phyloP scores from a whole-genome alignment of 371 early-diverging fungal species.

The Zopfochytrium polystomum region DNA sequence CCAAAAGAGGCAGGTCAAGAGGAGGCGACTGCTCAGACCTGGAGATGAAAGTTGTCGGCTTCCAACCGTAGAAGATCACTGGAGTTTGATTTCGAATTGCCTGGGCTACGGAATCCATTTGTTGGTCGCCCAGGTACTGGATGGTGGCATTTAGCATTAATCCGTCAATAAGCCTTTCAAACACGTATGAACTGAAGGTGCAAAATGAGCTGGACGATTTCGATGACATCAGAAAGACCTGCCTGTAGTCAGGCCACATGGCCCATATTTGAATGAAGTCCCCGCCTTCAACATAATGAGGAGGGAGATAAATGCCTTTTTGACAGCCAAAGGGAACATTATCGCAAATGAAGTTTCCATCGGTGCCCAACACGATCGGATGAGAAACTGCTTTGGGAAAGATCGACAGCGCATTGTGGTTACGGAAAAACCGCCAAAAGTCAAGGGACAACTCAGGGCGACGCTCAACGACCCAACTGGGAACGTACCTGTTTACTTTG shows the following conservation, averaged over 20 bases:
- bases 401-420: neutral
- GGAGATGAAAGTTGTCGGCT: conserved; percentile 12
- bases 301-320: neutral
- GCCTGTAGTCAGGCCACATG: neutral
- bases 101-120: neutral
- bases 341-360: neutral
- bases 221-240: neutral
- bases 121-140: conserved; percentile 15
- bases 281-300: neutral
- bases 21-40: too few species aligned
- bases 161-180: conserved; percentile 22
- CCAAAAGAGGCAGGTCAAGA: too few species aligned
- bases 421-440: neutral
- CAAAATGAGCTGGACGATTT: too few species aligned
- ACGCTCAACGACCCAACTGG: neutral
- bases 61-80: conserved; percentile 21
- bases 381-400: neutral
- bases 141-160: conserved; percentile 22
- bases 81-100: conserved; percentile 4
- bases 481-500: neutral
- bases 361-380: neutral
- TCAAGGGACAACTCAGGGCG: neutral
- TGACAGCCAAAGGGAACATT: neutral
- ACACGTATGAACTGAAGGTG: conserved; percentile 7
- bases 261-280: neutral